Base-by-base conservation (phyloP, 1,284 basidiomycete genomes). In the Leccinum brunneo-olivaceum region DNA sequence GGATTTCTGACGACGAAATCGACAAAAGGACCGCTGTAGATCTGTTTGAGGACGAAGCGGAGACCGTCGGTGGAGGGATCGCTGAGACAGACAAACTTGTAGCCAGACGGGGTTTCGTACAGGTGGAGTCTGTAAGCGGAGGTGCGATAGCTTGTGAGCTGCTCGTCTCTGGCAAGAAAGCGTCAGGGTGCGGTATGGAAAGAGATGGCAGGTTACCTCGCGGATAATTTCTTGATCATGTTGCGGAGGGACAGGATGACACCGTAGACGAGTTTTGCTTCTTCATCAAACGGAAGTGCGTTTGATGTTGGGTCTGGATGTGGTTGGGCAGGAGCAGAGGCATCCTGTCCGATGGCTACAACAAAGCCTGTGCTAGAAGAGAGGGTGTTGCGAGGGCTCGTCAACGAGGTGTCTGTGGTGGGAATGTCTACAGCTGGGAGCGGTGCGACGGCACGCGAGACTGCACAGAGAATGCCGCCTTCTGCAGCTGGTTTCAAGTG, bases 251-350 rank as follows among this genome's bases (percentile, higher is more conserved):
- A 95, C 43, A 97, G 73, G 15, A 98, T 77, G 34, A 98, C 89
- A 48, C 96, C 96, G 61, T 98, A 98, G 0, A 98, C 93, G 43
- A 98, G 77, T 65, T 99, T 99, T 2, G 89, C 85, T 65, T 99
- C 94, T 66, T 99, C 95, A 60, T 98, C 94, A 53, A 99, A 97
- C 5, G 94, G 75, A 19, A 97, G 69, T 10, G 76, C 74, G n/a
- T 73, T 73, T 23, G 61, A 62, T 37, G 59, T 56, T 19, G 62
- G 54, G 15, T 62, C 64, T 3, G 56, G 51, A 20, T 62, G 65
- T 39, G 65, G 45, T 48, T 69, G 71, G 5, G 68, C 55, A 10
- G 69, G 65, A 15, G 63, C 56, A 33, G 69, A 66, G 14, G 64
- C 34, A 15, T 71, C 68, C 21, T 83, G 76, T 50, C 76, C 77